phyloP scores from a whole-genome alignment of 2,329 filamentous ascomycete species.

The Aspergillus persii region DNA sequence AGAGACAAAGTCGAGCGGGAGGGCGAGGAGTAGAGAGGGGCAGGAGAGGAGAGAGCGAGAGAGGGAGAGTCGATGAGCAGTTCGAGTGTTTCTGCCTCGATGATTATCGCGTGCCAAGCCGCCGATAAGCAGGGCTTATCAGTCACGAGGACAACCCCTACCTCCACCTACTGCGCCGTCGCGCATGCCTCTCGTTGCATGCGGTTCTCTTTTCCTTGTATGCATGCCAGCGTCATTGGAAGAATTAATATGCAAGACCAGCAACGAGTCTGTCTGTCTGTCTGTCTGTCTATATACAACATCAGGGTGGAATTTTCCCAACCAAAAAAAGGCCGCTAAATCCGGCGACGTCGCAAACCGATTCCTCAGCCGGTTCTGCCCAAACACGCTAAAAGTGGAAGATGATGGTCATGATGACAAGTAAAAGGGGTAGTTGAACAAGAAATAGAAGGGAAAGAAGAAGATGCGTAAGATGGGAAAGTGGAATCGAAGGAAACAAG shows the following conservation, averaged over 20 bases:
- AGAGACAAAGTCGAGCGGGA: neutral
- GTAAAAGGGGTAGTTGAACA: constrained; percentile 17
- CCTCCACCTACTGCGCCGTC: neutral
- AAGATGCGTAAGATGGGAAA: constrained; percentile 6
- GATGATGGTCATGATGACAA: constrained; percentile 16
- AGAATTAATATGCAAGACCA: constrained; percentile 14
- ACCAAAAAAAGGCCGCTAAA: constrained; percentile 15
- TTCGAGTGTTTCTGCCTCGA: neutral
- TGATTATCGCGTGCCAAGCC: constrained; percentile 10
- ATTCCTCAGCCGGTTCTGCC: constrained; percentile 22
- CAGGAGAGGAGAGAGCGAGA: neutral
- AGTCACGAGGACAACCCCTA: neutral
- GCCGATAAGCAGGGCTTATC: constrained; percentile 27
- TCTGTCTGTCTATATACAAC: constrained; percentile 44
- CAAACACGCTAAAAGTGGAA: constrained; percentile 28
- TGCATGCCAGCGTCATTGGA: neutral
- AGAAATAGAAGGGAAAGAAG: constrained; percentile 9
- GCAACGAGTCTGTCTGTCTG: constrained; percentile 26
- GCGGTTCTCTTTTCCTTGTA: neutral
- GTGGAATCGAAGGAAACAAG: constrained; percentile 5
- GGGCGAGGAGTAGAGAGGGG: neutral
- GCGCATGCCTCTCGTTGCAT: neutral
- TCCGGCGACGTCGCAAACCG: constrained; percentile 7
- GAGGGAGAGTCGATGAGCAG: neutral
- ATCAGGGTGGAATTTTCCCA: constrained; percentile 19